Evolutionary conservation across 1,284 basidiomycete species (phyloP), one percentile per base, ranked within the genome.

Genomic region (Heterobasidion annosum): DNA sequence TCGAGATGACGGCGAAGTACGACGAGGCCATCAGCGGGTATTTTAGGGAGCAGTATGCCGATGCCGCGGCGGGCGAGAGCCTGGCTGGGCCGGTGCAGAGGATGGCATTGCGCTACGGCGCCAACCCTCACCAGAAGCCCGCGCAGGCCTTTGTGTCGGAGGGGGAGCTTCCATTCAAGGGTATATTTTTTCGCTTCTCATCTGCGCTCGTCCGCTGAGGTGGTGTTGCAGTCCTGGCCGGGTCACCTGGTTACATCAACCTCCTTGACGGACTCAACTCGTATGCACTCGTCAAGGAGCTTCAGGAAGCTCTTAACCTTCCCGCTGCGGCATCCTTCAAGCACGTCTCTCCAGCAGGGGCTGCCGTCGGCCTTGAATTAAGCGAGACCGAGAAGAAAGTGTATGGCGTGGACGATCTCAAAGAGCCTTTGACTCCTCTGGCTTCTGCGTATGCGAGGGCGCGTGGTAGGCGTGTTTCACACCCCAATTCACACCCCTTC

Each of bases 321-420:
- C 94, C 97, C 15, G 97, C 97, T 25, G 96, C 96, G 15, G 94
- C 96, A 3, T 98, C 95, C 0, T 99, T 99, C 86, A 99, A 99
- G 78, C 96, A 99, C 70, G 97, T 99, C 57, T 98, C 95, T 18
- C 96, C 96, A 10, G 96, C 96, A 1, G 96, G 96, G 58, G 95
- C 92, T 8, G 96, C 96, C 43, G 91, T 97, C 34, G 94, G 94
- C 47, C 68, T 95, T 48, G 86, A 87, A 60, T 80, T 99, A 43
- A 80, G 84, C 61, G 88, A 92, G 32, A 79, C 79, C 0, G 95
- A 98, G 73, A 93, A 94, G 68, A 86, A 92, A 65, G 95, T 98
- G 0, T 99, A 96, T 65, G 96, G 94, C 13, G 96, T 98, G 1
- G 94, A 98, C 54, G 96, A 98, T 66, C 76, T 98, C 56, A 94